Evolutionary conservation across 495 filamentous ascomycete genomes (phyloP), one percentile per base, ranked within the genome.

Genomic region (Xylaria longipes): DNA sequence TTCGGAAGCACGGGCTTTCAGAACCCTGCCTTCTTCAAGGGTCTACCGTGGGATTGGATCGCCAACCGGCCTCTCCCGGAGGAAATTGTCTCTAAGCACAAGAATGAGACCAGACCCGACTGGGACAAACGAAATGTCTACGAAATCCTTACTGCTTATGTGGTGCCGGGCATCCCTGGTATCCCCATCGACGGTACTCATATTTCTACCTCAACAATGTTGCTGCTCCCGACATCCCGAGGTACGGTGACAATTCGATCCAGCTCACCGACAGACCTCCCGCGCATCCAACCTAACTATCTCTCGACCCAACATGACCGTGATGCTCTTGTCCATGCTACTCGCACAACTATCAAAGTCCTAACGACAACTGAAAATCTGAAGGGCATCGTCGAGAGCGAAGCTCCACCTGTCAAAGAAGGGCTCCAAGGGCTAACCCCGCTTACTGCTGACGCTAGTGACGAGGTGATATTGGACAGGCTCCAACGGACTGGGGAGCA

Each of bases 121-220:
- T 50, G 31, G 71, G 41, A 69, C 71, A 75, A 61, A n/a, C 50
- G 66, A 48, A 74, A 31, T 56, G 69, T 43, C 57, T 72, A 33
- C 35, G 72, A 73, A 43, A 50, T 58, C 50, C 66, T 46, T n/a
- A 64, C 66, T 61, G 48, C 61, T 1, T 75, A 75, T 37, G 62
- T 70, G 3, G 54, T 43, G 15, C 58, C 66, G 5, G 71, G 69
- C 60, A 73, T 71, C 31, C 71, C 67, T 45, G 74, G 65, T 2
- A 73, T 76, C 20, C 82, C 82, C 0, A 70, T 83, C 20, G 82
- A 87, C 66, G 82, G 82, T 8, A 76, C 75, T 0, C 71, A 79
- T 45, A 82, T 86, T 41, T 72, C 77, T 9, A 79, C 79, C 1
- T 71, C 74, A 15, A 77, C 81, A 1, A 66, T 84, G 68, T 64